Evolutionary conservation across 768 basidiomycete species (phyloP), one percentile per base, ranked within the genome.

Genomic region (Boletus subcaerulescens): DNA sequence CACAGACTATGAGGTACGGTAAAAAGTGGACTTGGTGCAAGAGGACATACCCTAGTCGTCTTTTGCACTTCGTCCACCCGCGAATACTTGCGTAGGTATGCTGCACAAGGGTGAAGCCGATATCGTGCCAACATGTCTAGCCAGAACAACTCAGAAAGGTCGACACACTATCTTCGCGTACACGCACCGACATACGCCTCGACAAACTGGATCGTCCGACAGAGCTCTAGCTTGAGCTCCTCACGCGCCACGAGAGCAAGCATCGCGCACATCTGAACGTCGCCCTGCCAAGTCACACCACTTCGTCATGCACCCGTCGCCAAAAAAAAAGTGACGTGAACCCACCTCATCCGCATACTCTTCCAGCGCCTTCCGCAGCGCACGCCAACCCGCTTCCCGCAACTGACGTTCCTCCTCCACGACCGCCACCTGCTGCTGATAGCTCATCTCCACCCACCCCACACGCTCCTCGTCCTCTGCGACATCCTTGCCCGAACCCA

Each of bases 241-340:
- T 75, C 61, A 0, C 78, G 74, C 8, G 84, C 87, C 18, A 92
- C 71, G 1, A 89, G 63, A 4, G 81, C 76, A 15, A 93, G 65
- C 77, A 89, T 81, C 1, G 88, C 83, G 68, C 89, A 91, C 77
- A 84, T 88, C 63, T 91, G 91, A 2, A 91, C 74, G 62, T 93
- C 86, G 14, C 91, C 91, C 86, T 91, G 54, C 45, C 24, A 15
- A n/a, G 20, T 55, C 40, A 20, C 17, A 38, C 14, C 20, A 50
- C 43, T 52, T 60, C 26, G 58, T 32, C 12, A 8, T 35, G 5
- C 40, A 24, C 32, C 32, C 41, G 15, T 2, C 26, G 13, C 4
- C 4, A 13, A 7, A 14, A 14, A 11, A 20, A 26, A 20, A 17
- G 3, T 29, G 43, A 51, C 40, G 56, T 68, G 24, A 3, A 48